These are phyloP conservation scores for Irpex sp. DNA, from an alignment of 1,284 basidiomycete species.

Conservation along the genomic window DNA sequence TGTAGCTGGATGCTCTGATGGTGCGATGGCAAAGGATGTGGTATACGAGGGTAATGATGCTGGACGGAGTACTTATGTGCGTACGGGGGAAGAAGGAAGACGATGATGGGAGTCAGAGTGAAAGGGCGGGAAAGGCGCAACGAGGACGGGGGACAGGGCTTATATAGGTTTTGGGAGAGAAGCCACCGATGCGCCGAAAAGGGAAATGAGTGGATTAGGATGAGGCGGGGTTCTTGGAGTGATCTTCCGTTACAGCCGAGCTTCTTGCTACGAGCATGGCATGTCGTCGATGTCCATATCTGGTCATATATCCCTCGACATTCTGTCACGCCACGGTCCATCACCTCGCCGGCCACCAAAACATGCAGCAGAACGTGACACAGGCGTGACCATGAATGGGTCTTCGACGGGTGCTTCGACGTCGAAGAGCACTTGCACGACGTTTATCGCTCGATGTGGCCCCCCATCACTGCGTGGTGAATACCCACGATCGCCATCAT, in stretches of 20 bases:
- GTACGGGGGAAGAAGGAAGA: neutral
- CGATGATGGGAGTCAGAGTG: neutral
- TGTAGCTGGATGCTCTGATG: neutral
- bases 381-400: neutral
- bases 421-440: neutral
- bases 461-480: neutral
- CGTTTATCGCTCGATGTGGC: neutral
- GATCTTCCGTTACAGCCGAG: neutral
- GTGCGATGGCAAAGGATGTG: neutral
- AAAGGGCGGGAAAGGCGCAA: neutral
- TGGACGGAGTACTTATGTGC: neutral
- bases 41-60: conserved; percentile 1
- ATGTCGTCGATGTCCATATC: neutral
- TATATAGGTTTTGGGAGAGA: conserved; percentile 3
- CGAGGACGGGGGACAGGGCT: neutral
- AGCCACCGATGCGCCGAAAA: neutral
- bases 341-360: neutral
- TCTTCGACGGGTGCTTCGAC: neutral
- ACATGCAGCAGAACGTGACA: neutral
- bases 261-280: neutral
- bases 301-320: neutral
- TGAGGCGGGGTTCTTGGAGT: neutral
- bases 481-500: neutral
- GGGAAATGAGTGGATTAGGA: neutral
- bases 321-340: too few species aligned